Conservation (phyloP, 2,329 filamentous ascomycete species). For the Epichloe hybrida region DNA sequence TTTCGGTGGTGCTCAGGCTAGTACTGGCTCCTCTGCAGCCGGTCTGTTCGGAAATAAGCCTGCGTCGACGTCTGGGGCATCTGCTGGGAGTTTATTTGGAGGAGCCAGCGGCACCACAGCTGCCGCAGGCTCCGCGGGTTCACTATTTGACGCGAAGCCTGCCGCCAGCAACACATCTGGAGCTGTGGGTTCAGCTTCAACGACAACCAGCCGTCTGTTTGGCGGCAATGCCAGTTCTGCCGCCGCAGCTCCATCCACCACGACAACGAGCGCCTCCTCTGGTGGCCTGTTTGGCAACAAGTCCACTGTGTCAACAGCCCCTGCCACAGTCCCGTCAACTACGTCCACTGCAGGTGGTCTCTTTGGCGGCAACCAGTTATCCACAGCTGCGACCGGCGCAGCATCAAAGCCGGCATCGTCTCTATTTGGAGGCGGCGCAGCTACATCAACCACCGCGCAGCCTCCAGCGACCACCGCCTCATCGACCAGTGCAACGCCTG, state of each 20-base stretch:
- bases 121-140: conserved; percentile 11
- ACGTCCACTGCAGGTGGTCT: conserved; percentile 17
- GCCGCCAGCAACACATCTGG: conserved; percentile 22
- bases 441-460: conserved; percentile 15
- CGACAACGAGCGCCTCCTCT: conserved; percentile 16
- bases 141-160: conserved; percentile 29
- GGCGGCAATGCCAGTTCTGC: conserved; percentile 14
- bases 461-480: conserved; percentile 13
- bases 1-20: conserved; percentile 2
- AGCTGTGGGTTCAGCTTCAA: conserved; percentile 17
- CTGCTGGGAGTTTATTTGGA: conserved; percentile 15
- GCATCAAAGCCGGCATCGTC: conserved; percentile 8
- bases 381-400: conserved; percentile 4
- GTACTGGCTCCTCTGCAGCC: conserved; percentile 12
- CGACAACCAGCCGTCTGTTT: conserved; percentile 22
- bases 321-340: conserved; percentile 15
- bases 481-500: conserved; percentile 15
- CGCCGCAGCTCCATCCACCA: conserved; percentile 6
- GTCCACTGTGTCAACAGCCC: conserved; percentile 17
- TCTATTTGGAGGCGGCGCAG: conserved; percentile 11
- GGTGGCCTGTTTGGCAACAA: conserved; percentile 21
- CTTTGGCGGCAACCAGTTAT: conserved; percentile 15
- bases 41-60: conserved; percentile 11
- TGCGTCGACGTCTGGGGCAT: conserved; percentile 9
- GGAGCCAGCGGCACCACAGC: conserved; percentile 10